Base-by-base conservation (phyloP, 441 rosid species). In the Gossypium laxum region DNA sequence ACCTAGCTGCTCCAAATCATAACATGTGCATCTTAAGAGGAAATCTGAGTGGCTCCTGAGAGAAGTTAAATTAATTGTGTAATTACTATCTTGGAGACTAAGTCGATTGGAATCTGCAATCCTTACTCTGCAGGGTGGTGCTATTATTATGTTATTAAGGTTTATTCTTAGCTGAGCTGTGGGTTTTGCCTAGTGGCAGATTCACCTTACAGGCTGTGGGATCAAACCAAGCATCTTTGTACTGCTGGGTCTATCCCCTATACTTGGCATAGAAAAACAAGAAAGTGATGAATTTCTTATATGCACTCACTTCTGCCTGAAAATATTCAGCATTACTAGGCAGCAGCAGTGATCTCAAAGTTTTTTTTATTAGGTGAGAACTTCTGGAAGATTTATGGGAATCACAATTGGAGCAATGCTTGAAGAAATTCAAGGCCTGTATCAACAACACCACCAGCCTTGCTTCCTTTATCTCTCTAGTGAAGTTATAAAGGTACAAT, bases 401-500 rank as follows among this genome's bases (percentile, higher is more conserved):
- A 77, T 84, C 67, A 95, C 96, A 65, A 91, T 95, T 48, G 98
- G 97, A 75, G 96, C 88, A 64, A 92, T 92, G 90, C 90, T 95
- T 45, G 93, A 88, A 81, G 96, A 92, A 82, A 92, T 95, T 48
- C 98, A 95, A 65, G 89, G 84, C 78, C 89, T 92, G 48, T 95
- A 88, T 79, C 97, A 87, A 78, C 95, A 86, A 73, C 98, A 92
- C 48, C 96, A 92, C 77, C 99, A 95, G 79, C 93, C 99, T 5
- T 95, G 97, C 85, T 93, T 93, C 85, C 98, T 93, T 47, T 93
- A 93, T 74, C 90, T 93, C 70, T 88, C 96, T 43, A 91, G 97
- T 78, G 97, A 89, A 83, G 97, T 91, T 74, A 92, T 92, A 75
- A 95, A 91, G 93, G 99, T 88, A 69, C 32, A 6, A 38, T 8